phyloP scores from a whole-genome alignment of 305 asterid genomes.

The Rubia occidens region DNA sequence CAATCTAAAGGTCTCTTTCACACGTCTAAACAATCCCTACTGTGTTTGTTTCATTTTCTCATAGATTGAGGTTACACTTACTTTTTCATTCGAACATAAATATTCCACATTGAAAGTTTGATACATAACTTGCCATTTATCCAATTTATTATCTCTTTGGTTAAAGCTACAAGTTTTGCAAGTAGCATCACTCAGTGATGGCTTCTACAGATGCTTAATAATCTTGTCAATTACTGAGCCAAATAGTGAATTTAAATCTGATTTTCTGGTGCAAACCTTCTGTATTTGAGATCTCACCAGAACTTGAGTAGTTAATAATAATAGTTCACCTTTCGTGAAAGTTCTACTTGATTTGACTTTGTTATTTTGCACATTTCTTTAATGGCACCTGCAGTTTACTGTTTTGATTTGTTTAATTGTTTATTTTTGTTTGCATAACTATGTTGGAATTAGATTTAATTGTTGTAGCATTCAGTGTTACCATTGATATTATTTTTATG shows the following conservation, averaged over 20 bases:
- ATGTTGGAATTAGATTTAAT: background rate
- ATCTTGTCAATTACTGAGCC: background rate
- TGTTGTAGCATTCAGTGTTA: background rate
- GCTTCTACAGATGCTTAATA: background rate
- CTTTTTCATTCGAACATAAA: too few relatives aligned
- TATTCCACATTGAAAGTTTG: too few relatives aligned
- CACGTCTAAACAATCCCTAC: background rate
- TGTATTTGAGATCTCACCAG: background rate
- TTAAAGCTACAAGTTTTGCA: background rate
- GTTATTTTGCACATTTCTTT: conserved; percentile 8
- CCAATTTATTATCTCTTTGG: background rate
- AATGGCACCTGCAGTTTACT: conserved; percentile 1
- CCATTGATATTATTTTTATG: background rate
- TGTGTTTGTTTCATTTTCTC: background rate
- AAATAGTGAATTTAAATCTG: background rate
- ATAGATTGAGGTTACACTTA: background rate
- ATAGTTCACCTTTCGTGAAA: background rate
- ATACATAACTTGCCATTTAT: background rate
- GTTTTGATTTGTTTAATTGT: background rate
- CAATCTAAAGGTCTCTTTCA: background rate
- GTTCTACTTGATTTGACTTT: background rate
- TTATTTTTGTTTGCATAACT: background rate
- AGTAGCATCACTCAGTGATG: background rate
- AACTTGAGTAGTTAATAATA: too few relatives aligned
- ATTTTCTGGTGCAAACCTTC: background rate